These are phyloP conservation scores for Erythrobasidium hasegawianum DNA, from an alignment of 1,284 basidiomycete genomes.

Conservation along the genomic window DNA sequence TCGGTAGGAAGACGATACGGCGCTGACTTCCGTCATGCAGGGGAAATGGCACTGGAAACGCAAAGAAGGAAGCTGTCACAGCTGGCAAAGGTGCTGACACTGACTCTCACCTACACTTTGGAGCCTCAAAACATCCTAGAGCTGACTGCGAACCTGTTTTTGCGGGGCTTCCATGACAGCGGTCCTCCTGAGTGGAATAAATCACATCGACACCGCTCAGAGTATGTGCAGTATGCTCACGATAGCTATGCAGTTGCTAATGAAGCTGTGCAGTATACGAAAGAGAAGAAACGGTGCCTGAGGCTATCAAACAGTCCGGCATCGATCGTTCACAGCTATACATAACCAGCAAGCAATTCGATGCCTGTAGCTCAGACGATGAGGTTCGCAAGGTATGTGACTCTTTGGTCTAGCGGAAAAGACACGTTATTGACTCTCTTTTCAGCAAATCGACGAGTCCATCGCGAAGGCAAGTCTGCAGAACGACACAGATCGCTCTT, in stretches of 20 bases:
- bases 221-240: slow-evolving; percentile 1
- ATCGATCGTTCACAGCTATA: slow-evolving; percentile 30
- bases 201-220: slow-evolving; percentile 42
- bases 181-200: slow-evolving; percentile 38
- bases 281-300: slow-evolving; percentile 39
- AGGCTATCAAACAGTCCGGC: slow-evolving; percentile 35
- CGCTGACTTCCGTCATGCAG: too few species aligned
- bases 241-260: too few species aligned
- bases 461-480: too few species aligned
- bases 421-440: too few species aligned
- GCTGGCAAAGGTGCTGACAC: slow-evolving; percentile 15
- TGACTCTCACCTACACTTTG: too few species aligned
- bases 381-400: slow-evolving; percentile 7
- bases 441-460: too few species aligned
- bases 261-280: slow-evolving; percentile 28
- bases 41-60: slow-evolving; percentile 40
- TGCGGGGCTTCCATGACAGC: too few species aligned
- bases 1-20: too few species aligned
- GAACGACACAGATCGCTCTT: too few species aligned
- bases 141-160: too few species aligned
- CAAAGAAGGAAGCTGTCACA: slow-evolving; percentile 36
- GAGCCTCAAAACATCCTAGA: too few species aligned
- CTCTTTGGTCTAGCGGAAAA: too few species aligned
- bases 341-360: slow-evolving; percentile 39
- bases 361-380: slow-evolving; percentile 4